Conservation (phyloP, 768 basidiomycete genomes). For the Calocybe cyanea region DNA sequence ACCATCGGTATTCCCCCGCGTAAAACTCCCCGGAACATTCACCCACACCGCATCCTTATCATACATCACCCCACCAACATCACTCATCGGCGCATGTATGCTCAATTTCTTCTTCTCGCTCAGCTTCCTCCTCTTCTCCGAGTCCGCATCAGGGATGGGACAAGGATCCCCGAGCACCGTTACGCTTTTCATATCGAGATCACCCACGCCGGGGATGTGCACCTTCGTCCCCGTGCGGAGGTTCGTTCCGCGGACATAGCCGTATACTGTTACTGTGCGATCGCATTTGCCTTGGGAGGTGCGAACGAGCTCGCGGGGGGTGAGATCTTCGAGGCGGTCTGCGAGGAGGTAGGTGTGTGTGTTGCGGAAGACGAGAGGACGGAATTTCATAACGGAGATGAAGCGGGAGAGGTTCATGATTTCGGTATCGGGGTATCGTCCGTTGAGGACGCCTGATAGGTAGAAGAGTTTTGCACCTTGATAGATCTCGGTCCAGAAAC, state of each 20-base stretch:
- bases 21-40: conserved; percentile 94
- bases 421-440: conserved; percentile 95
- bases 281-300: conserved; percentile 84
- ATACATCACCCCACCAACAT: conserved; percentile 93
- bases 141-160: conserved; percentile 92
- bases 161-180: conserved; percentile 88
- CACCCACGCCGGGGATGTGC: conserved; percentile 94
- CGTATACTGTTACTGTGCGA: conserved; percentile 90
- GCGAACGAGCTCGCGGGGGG: conserved; percentile 79
- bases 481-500: conserved; percentile 99
- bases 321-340: conserved; percentile 93
- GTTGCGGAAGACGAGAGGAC: conserved; percentile 94
- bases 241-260: conserved; percentile 91
- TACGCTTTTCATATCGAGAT: conserved; percentile 73
- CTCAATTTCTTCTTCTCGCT: conserved; percentile 93
- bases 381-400: conserved; percentile 98
- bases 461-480: conserved; percentile 98
- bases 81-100: conserved; percentile 98
- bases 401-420: conserved; percentile 95
- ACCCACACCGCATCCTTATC: conserved; percentile 99
- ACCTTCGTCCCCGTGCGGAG: conserved; percentile 74
- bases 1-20: conserved; percentile 69
- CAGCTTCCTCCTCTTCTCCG: conserved; percentile 87
- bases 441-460: conserved; percentile 93
- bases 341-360: conserved; percentile 92